These are phyloP conservation scores for Paecilomyces sp. DNA, from an alignment of 2,329 filamentous ascomycete genomes.

Conservation along the genomic window DNA sequence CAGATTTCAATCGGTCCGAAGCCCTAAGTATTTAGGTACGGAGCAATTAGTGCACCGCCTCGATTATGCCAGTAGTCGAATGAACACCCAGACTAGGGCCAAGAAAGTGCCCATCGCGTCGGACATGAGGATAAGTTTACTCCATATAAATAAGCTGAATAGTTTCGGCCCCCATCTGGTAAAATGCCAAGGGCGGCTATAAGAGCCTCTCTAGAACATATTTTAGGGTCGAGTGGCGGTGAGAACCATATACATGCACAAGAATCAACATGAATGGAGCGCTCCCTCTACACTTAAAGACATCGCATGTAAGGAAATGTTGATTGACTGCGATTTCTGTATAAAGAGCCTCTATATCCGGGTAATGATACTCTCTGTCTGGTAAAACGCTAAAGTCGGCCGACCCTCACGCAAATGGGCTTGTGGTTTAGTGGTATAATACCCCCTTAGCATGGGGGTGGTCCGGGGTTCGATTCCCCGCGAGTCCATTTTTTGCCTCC, in stretches of 20 bases:
- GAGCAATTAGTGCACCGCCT: no score
- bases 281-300: neutral
- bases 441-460: conserved; percentile 10
- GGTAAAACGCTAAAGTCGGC: neutral
- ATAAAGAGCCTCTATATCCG: no score
- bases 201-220: no score
- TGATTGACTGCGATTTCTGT: neutral
- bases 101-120: no score
- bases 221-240: no score
- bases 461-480: conserved; percentile 1
- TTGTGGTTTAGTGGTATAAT: conserved; percentile 1
- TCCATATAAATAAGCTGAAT: neutral
- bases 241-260: no score
- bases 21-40: no score
- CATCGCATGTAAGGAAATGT: neutral
- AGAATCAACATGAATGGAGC: neutral
- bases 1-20: no score
- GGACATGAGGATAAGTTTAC: no score
- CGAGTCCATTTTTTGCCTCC: neutral
- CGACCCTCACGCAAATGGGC: neutral
- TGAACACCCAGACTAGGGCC: no score
- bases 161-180: neutral
- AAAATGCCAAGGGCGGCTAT: neutral
- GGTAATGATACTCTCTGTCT: neutral
- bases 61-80: no score